Evolutionary conservation across 305 asterid species (phyloP).

Genomic region (Rubia peregrina): DNA sequence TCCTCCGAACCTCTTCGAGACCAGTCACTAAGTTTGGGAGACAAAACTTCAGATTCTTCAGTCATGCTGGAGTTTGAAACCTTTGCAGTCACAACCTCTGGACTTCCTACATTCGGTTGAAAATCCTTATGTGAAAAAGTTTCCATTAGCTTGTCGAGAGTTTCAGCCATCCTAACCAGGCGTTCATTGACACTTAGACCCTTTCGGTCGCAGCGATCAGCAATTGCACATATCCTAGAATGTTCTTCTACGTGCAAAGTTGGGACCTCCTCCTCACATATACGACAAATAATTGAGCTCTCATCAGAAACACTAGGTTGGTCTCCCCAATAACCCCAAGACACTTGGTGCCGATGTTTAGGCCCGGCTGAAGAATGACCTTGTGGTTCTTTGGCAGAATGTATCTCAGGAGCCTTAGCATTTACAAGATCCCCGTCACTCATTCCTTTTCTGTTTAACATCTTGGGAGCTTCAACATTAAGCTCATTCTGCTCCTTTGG

Average conservation of each 20-base stretch:
- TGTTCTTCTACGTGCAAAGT: conserved; percentile 97
- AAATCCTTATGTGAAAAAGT: conserved; percentile 65
- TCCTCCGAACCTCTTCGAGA: conserved; percentile 97
- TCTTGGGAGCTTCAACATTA: conserved; percentile 42
- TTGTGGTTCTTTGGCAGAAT: conserved; percentile 51
- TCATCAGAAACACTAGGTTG: conserved; percentile 72
- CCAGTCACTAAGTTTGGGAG: conserved; percentile 95
- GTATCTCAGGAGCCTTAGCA: conserved; percentile 47
- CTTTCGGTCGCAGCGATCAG: conserved; percentile 96
- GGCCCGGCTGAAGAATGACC: conserved; percentile 42
- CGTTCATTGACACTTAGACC: conserved; percentile 94
- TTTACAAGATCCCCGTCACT: conserved; percentile 49
- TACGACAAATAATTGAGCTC: conserved; percentile 93
- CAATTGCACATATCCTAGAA: conserved; percentile 92
- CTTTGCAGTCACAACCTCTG: conserved; percentile 61
- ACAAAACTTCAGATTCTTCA: conserved; percentile 78
- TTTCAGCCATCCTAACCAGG: conserved; percentile 64
- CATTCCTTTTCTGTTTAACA: conserved; percentile 37
- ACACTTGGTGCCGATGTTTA: conserved; percentile 70
- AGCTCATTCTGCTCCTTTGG: conserved; percentile 44
- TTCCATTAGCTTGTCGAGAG: conserved; percentile 92
- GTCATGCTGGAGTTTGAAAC: conserved; percentile 70
- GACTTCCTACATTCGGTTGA: conserved; percentile 61
- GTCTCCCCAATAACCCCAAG: conserved; percentile 99
- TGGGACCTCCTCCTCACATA: conserved; percentile 97